A percentile compares a stretch with the other conserved stretches of the same genome.
Evolutionary conservation across 352 stramenopile species (phyloP).

Genomic region (Pythium plurisporium): DNA sequence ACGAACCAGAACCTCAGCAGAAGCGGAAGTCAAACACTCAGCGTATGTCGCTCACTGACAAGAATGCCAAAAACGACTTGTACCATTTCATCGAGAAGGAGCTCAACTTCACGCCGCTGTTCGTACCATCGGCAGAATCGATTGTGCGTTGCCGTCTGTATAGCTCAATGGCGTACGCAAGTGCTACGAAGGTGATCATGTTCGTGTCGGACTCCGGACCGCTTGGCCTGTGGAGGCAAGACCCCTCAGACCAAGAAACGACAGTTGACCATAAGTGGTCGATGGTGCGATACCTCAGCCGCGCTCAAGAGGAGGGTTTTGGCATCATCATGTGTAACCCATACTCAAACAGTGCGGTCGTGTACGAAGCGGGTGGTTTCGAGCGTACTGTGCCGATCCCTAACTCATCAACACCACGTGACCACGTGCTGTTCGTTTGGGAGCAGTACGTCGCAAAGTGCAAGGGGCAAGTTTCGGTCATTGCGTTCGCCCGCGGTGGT

Average conservation of each 20-base stretch:
- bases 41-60: slow-evolving; percentile 45
- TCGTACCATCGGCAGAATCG: slow-evolving; percentile 83
- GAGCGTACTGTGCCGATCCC: slow-evolving; percentile 83
- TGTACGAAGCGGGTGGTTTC: slow-evolving; percentile 85
- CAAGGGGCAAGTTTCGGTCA: slow-evolving; percentile 80
- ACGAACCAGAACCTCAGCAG: slow-evolving; percentile 42
- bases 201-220: slow-evolving; percentile 85
- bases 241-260: slow-evolving; percentile 43
- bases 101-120: slow-evolving; percentile 78
- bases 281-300: slow-evolving; percentile 82
- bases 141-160: slow-evolving; percentile 85
- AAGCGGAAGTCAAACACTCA: slow-evolving; percentile 31
- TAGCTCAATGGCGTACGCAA: slow-evolving; percentile 84
- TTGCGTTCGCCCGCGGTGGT: slow-evolving; percentile 78
- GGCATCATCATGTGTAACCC: slow-evolving; percentile 85
- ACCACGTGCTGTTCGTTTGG: slow-evolving; percentile 88
- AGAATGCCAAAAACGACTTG: slow-evolving; percentile 69
- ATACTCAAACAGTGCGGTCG: slow-evolving; percentile 83
- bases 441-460: slow-evolving; percentile 77
- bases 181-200: slow-evolving; percentile 82
- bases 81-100: slow-evolving; percentile 86
- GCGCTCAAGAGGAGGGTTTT: slow-evolving; percentile 82
- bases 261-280: slow-evolving; percentile 85
- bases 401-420: slow-evolving; percentile 77
- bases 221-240: slow-evolving; percentile 81